phyloP scores from a whole-genome alignment of 164 flowering plant species.

The Chimonanthus praecox region DNA sequence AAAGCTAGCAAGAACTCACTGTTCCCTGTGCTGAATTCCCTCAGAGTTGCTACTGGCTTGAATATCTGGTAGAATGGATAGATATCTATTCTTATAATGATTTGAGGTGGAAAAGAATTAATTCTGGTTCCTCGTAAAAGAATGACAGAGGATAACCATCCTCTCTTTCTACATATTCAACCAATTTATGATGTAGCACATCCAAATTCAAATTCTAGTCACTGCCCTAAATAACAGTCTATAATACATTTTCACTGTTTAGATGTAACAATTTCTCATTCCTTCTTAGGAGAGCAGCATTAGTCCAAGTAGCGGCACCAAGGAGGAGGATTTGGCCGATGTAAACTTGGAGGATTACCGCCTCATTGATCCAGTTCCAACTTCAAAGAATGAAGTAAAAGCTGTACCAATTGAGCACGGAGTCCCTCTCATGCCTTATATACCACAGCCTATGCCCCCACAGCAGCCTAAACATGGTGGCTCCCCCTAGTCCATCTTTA shows the following conservation, averaged over 20 bases:
- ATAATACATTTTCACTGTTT: background rate
- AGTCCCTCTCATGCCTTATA: slow-evolving; percentile 58
- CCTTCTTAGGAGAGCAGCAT: slow-evolving; percentile 21
- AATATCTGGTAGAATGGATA: background rate
- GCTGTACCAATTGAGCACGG: slow-evolving; percentile 70
- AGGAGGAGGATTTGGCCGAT: slow-evolving; percentile 5
- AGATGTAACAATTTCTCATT: background rate
- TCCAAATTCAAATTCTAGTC: background rate
- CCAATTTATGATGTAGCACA: no score
- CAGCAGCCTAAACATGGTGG: slow-evolving; percentile 16
- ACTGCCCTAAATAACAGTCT: background rate
- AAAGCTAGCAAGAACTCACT: background rate
- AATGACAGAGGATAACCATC: background rate
- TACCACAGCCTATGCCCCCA: slow-evolving; percentile 42
- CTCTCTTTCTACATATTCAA: background rate
- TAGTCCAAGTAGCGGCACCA: slow-evolving; percentile 8
- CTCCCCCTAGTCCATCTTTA: slow-evolving; percentile 7
- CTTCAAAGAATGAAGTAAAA: slow-evolving; percentile 45
- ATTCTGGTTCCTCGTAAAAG: background rate
- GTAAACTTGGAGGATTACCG: slow-evolving; percentile 52
- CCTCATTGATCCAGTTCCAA: slow-evolving; percentile 59
- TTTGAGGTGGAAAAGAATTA: background rate
- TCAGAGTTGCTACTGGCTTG: background rate
- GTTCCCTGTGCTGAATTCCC: background rate
- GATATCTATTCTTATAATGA: background rate